Percentiles rank a stretch among this genome's conserved stretches.
These are phyloP conservation scores for Aspergillus sp. DNA, from an alignment of 2,329 filamentous ascomycete species.

Conservation along the genomic window DNA sequence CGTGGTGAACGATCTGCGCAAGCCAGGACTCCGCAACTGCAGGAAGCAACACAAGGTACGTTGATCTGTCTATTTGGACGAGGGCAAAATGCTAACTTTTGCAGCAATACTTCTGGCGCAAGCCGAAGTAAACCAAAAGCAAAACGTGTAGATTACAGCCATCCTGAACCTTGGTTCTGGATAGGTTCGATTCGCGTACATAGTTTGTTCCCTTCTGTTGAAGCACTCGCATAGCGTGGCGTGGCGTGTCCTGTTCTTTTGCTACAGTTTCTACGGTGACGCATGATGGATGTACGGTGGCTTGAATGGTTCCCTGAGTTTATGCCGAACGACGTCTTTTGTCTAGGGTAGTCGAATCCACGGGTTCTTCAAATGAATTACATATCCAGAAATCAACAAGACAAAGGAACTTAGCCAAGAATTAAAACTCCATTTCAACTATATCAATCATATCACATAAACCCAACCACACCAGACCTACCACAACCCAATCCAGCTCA, in stretches of 20 bases:
- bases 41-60: slow-evolving; percentile 95
- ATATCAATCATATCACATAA: too few species aligned
- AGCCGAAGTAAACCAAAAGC: slow-evolving; percentile 40
- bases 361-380: too few species aligned
- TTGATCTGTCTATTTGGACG: slow-evolving; percentile 3
- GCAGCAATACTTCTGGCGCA: slow-evolving; percentile 65
- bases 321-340: too few species aligned
- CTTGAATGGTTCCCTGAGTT: too few species aligned
- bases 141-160: too few species aligned
- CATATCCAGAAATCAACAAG: too few species aligned
- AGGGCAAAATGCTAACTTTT: slow-evolving; percentile 13
- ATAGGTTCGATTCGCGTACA: slow-evolving; percentile 14
- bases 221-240: slow-evolving; percentile 35
- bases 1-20: slow-evolving; percentile 75
- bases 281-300: slow-evolving; percentile 14
- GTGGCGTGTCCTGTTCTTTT: slow-evolving; percentile 31
- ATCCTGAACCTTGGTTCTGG: too few species aligned
- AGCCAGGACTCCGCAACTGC: slow-evolving; percentile 80
- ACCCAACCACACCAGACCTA: too few species aligned
- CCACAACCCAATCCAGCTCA: too few species aligned
- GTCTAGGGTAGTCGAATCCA: too few species aligned
- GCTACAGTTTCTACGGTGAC: slow-evolving; percentile 14
- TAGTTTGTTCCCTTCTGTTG: slow-evolving; percentile 19
- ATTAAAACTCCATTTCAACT: too few species aligned
- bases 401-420: too few species aligned